These are phyloP conservation scores for Exophiala alcalophila DNA, from an alignment of 2,329 filamentous ascomycete genomes.

Conservation along the genomic window DNA sequence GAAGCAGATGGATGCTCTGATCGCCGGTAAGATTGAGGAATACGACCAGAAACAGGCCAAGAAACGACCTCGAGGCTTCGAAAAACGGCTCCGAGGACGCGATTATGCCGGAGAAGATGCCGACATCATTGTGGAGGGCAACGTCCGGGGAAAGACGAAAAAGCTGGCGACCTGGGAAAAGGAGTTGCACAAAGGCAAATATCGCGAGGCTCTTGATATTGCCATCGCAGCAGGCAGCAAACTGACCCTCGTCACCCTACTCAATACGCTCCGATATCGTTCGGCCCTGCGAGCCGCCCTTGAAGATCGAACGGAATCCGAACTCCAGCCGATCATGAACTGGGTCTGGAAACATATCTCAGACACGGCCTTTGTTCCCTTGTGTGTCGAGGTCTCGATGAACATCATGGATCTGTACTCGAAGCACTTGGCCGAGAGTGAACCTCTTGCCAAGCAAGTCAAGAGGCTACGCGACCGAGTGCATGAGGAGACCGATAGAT, in stretches of 20 bases:
- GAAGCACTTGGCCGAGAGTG: constrained; percentile 70
- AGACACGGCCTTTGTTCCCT: constrained; percentile 69
- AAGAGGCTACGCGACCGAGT: constrained; percentile 68
- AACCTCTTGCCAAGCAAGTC: constrained; percentile 69
- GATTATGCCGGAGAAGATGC: constrained; percentile 81
- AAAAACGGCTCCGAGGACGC: constrained; percentile 64
- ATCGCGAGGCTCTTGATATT: constrained; percentile 72
- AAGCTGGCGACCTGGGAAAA: constrained; percentile 75
- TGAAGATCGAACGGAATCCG: constrained; percentile 73
- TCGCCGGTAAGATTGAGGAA: constrained; percentile 73
- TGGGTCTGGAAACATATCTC: constrained; percentile 80
- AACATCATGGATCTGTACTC: constrained; percentile 84
- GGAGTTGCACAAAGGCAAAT: constrained; percentile 74
- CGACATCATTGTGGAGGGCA: constrained; percentile 82
- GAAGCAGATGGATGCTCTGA: constrained; percentile 78
- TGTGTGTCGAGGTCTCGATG: constrained; percentile 80
- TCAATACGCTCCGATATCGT: constrained; percentile 82
- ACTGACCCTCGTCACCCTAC: constrained; percentile 67
- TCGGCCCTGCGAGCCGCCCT: constrained; percentile 79
- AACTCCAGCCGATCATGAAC: constrained; percentile 74
- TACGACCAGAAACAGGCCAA: constrained; percentile 70
- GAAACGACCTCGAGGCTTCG: constrained; percentile 57
- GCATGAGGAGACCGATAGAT: constrained; percentile 72
- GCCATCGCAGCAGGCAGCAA: constrained; percentile 64
- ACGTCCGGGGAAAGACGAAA: constrained; percentile 62